Percentiles rank a stretch among this genome's conserved stretches.
These are phyloP conservation scores for Pseudocercospora crystallina DNA, from an alignment of 2,329 filamentous ascomycete species.

Conservation along the genomic window DNA sequence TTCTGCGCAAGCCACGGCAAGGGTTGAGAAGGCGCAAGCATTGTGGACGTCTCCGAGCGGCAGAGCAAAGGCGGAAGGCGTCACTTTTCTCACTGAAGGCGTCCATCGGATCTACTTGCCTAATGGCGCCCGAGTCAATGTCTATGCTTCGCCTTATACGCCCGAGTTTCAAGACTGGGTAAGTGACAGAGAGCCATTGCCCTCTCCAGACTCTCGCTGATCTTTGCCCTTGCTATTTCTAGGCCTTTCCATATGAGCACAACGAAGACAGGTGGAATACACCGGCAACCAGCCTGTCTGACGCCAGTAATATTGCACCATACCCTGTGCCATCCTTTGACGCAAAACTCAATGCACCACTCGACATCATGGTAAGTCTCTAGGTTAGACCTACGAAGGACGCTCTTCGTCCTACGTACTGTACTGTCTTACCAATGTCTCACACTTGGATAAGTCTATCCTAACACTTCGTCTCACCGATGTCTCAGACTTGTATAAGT, in stretches of 20 bases:
- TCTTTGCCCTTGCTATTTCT: no score
- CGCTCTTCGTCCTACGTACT: no score
- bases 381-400: no score
- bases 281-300: slow-evolving; percentile 2
- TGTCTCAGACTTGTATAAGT: no score
- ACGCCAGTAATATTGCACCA: slow-evolving; percentile 13
- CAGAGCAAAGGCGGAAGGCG: slow-evolving; percentile 41
- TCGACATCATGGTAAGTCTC: slow-evolving; percentile 42
- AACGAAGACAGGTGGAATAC: slow-evolving; percentile 42
- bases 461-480: no score
- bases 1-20: slow-evolving; percentile 8
- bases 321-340: slow-evolving; percentile 12
- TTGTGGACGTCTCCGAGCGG: slow-evolving; percentile 16
- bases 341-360: slow-evolving; percentile 4
- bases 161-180: slow-evolving; percentile 54
- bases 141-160: slow-evolving; percentile 56
- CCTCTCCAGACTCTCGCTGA: no score
- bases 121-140: slow-evolving; percentile 49
- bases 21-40: slow-evolving; percentile 2
- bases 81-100: slow-evolving; percentile 57
- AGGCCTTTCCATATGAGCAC: slow-evolving; percentile 54
- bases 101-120: slow-evolving; percentile 45
- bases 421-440: no score
- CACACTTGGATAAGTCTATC: no score
- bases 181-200: background rate